Base-by-base conservation (phyloP, 1,284 basidiomycete genomes). In the Cystobasidium pallidum region DNA sequence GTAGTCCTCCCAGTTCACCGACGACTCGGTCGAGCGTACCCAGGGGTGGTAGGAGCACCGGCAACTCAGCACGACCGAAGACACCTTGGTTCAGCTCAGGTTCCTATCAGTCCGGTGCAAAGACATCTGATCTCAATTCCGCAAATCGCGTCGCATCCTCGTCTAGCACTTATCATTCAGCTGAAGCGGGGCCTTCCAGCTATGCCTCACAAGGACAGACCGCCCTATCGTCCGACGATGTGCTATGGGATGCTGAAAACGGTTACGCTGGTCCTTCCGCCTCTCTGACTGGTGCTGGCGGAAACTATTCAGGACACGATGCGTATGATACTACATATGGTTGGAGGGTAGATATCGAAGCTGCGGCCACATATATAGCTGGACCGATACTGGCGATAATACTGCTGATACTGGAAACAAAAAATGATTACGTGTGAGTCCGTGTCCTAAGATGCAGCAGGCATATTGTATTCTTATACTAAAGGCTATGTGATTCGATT, bases 391-490 rank as follows among this genome's bases (percentile, higher is more conserved):
- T 89, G 71, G 90, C 90, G 90, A 78, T 91, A 32, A 39, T 84
- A 0, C 82, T 91, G 51, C 84, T 92, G 8, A 86, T 91, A n/a
- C 75, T 88, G 24, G 90, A 92, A 80, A 91, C 88, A 10, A 86
- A 87, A 75, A 91, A 90, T 76, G 89, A 91, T 81, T 90, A 87
- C 77, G 87, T 91, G 75, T 86, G 90, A 68, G 91, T 91, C 36
- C 13, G 36, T 39, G 7, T 39, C 13, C 36, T 39, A 6, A 39
- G 13, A 7, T 39, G 36, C n/a, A n/a, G n/a, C n/a, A 39, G 36
- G 13, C 13, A 13, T 13, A 39, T 39, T 39, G 13, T 13, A 39
- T 13, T 13, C 6, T 39, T 13, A 13, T 39, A 39, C 6, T 39
- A 6, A 39, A 39, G 36, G 13, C 7, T 39, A 7, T 7, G 13